These are phyloP conservation scores for Cystobasidium onofrii DNA, from an alignment of 768 basidiomycete species.

Conservation along the genomic window DNA sequence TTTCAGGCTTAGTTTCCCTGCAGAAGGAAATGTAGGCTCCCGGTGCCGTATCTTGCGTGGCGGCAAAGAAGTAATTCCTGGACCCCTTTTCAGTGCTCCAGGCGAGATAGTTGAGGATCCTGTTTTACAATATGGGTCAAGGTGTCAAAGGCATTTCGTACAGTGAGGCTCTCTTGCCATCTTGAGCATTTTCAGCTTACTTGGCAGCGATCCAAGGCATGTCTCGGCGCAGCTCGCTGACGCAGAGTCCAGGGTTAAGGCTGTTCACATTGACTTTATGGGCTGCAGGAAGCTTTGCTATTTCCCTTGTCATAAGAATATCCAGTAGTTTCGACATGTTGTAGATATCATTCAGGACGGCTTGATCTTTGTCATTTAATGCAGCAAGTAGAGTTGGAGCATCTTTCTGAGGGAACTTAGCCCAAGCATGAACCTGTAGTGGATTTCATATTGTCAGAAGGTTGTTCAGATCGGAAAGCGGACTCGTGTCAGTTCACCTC, in stretches of 20 bases:
- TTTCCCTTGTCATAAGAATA: background rate
- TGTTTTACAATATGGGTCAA: background rate
- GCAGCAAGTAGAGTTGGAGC: background rate
- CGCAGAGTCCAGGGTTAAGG: slow-evolving; percentile 1
- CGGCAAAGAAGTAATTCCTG: background rate
- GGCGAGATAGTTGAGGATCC: background rate
- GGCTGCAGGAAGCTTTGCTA: slow-evolving; percentile 4
- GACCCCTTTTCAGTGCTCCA: background rate
- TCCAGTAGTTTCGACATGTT: slow-evolving; percentile 1
- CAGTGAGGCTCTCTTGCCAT: no score
- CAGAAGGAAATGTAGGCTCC: slow-evolving; percentile 1
- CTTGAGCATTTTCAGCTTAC: background rate
- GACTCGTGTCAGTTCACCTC: no score
- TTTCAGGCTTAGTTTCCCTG: background rate
- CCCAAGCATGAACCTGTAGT: background rate
- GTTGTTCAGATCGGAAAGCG: no score
- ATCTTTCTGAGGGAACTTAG: background rate
- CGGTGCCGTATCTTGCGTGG: background rate
- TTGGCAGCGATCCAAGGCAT: background rate
- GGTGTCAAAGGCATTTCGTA: background rate
- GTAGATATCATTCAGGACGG: background rate
- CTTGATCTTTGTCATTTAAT: background rate
- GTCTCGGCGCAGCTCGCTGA: background rate
- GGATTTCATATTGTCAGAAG: no score
- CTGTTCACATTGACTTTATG: background rate